A percentile compares a stretch with the other conserved stretches of the same genome.
phyloP scores from a whole-genome alignment of 1,284 basidiomycete genomes.

The Papiliotrema laurentii region DNA sequence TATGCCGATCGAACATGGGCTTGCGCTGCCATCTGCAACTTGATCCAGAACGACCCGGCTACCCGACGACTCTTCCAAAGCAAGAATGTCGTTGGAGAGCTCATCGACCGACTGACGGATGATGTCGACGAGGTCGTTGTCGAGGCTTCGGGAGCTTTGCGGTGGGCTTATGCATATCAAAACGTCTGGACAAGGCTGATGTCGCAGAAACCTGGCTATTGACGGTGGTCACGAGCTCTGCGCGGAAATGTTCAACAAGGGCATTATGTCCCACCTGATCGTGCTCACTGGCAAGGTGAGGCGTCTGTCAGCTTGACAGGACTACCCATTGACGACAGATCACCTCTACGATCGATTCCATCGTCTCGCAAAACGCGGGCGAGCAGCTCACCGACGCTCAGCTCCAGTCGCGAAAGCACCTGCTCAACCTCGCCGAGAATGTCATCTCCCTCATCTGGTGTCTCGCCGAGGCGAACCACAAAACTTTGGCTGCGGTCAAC shows the following conservation, averaged over 20 bases:
- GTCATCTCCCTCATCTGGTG: conserved; percentile 88
- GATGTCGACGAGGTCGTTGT: conserved; percentile 78
- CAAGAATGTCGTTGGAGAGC: conserved; percentile 78
- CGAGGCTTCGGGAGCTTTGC: conserved; percentile 76
- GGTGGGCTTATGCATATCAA: conserved; percentile 51
- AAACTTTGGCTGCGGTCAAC: conserved; percentile 81
- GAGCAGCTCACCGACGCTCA: conserved; percentile 53
- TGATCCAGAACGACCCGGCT: conserved; percentile 82
- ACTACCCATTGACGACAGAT: conserved; percentile 54
- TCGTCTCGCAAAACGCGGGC: conserved; percentile 48
- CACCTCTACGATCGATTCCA: conserved; percentile 65
- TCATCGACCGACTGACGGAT: conserved; percentile 79
- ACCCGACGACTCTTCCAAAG: conserved; percentile 82
- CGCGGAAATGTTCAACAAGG: conserved; percentile 95
- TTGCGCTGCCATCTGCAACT: conserved; percentile 82
- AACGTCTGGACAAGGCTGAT: not conserved
- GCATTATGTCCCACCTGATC: conserved; percentile 61
- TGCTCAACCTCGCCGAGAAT: conserved; percentile 84
- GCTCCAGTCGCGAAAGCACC: conserved; percentile 60
- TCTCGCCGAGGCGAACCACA: conserved; percentile 76
- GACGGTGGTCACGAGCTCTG: conserved; percentile 91
- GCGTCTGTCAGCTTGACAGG: not conserved
- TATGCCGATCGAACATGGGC: conserved; percentile 81
- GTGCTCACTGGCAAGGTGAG: conserved; percentile 42
- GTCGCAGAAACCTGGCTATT: conserved; percentile 78